phyloP scores from a whole-genome alignment of 768 basidiomycete species.

The Calocera cornea region DNA sequence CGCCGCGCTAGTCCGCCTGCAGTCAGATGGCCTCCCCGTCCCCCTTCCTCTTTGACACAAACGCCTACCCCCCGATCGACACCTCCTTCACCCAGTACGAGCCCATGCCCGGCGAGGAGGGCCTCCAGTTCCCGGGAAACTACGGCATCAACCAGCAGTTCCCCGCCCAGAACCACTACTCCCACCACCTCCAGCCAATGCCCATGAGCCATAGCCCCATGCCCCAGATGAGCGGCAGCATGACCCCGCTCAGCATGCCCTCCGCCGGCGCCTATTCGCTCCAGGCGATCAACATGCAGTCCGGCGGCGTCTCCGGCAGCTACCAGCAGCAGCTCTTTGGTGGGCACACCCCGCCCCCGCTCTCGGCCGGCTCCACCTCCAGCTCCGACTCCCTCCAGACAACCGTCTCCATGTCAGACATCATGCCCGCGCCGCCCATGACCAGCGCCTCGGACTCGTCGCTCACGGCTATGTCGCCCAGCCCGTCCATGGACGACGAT shows the following conservation, averaged over 20 bases:
- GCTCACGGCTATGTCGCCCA: neutral
- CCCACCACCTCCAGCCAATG: neutral
- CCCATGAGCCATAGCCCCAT: neutral
- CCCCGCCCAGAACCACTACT: neutral
- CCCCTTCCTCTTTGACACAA: neutral
- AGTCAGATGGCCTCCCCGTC: neutral
- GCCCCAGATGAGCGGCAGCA: neutral
- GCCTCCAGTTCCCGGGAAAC: neutral
- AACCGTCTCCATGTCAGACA: neutral
- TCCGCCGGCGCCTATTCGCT: neutral
- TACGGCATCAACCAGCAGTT: neutral
- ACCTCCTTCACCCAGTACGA: conserved; percentile 2
- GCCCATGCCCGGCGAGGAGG: neutral
- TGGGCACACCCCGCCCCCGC: neutral
- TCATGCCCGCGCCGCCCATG: neutral
- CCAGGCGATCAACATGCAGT: conserved; percentile 3
- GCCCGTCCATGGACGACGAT: neutral
- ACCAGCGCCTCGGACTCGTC: neutral
- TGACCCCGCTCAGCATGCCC: neutral
- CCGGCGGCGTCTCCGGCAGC: neutral
- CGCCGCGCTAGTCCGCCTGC: neutral
- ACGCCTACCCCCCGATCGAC: neutral
- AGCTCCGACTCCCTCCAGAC: neutral
- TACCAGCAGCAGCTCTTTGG: neutral
- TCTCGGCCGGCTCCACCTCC: neutral